Evolutionary conservation across 495 filamentous ascomycete species (phyloP), one percentile per base, ranked within the genome.

Genomic region (Tuber borchii): DNA sequence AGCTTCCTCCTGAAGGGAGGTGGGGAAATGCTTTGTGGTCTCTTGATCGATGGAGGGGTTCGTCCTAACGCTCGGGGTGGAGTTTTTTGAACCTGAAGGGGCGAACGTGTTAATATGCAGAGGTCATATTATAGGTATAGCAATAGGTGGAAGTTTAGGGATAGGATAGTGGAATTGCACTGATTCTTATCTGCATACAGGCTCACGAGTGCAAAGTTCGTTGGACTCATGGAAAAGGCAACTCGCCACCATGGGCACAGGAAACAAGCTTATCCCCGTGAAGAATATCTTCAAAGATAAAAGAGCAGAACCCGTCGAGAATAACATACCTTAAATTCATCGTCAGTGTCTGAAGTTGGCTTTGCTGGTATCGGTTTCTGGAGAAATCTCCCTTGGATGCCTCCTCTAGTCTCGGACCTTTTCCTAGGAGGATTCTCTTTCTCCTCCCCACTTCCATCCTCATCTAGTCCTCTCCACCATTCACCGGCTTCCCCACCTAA

Each of bases 401-500:
- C 74, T 19, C n/a, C 56, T 2, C 69, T 69, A n/a, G 79, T 77
- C 77, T 71, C 73, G 8, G 37, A n/a, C 20, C 74, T 69, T 39
- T 71, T 61, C 70, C 72, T 43, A 31, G 48, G 69, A 26, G 65
- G 51, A 72, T 77, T 70, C 71, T 73, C 69, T 1, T 74, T 71
- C 4, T 51, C 74, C 65, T 56, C 73, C 39, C 75, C 44, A 68
- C 77, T 73, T 3, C 79, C 69, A 22, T 82, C 84, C 26, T 79
- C 79, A 1, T 83, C 82, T 42, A 79, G 83, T 22, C 89, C 82
- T 39, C 84, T 84, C 8, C 83, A 85, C 87, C 87, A 89, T 87
- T 87, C 89, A 70, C 84, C 83, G 42, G 87, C 84, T 9, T 85
- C 71, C 9, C 76, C 76, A 6, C 75, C 80, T 4, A 80, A 71